Conservation (phyloP, 2,329 filamentous ascomycete species). For the Sarocladium brachiariae region DNA sequence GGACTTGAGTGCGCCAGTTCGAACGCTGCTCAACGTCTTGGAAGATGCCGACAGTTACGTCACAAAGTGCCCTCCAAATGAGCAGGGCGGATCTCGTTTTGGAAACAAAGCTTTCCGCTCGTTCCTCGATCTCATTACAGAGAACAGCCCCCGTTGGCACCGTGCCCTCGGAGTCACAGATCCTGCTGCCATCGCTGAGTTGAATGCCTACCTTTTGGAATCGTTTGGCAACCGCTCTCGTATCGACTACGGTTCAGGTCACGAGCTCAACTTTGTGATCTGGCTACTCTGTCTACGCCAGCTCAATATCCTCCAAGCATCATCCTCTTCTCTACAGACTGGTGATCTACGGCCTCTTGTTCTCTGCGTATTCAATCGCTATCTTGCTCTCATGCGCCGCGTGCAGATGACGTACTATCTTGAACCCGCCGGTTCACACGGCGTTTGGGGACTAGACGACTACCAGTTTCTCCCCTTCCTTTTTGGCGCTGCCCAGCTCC, state of each 20-base stretch:
- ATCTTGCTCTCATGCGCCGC: slow-evolving; percentile 78
- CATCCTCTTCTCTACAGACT: slow-evolving; percentile 18
- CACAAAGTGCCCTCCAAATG: slow-evolving; percentile 66
- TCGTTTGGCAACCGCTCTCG: slow-evolving; percentile 79
- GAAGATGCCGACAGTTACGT: slow-evolving; percentile 62
- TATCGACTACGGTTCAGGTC: slow-evolving; percentile 95
- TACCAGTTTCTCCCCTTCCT: slow-evolving; percentile 96
- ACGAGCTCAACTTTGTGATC: slow-evolving; percentile 94
- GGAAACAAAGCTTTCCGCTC: slow-evolving; percentile 87
- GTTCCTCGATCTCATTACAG: slow-evolving; percentile 65
- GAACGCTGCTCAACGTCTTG: slow-evolving; percentile 62
- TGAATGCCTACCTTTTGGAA: slow-evolving; percentile 72
- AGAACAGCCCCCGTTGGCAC: slow-evolving; percentile 57
- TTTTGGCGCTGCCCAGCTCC: slow-evolving; percentile 84
- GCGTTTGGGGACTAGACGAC: slow-evolving; percentile 96
- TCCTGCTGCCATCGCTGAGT: slow-evolving; percentile 56
- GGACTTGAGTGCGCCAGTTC: slow-evolving; percentile 54
- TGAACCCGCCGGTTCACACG: slow-evolving; percentile 92
- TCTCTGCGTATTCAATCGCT: slow-evolving; percentile 72
- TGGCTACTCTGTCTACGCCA: slow-evolving; percentile 95
- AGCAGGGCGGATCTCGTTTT: slow-evolving; percentile 84
- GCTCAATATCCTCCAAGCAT: slow-evolving; percentile 49
- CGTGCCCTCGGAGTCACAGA: slow-evolving; percentile 45
- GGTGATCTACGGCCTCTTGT: slow-evolving; percentile 50
- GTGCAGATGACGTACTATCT: slow-evolving; percentile 93